A percentile compares a stretch with the other conserved stretches of the same genome.
Conservation (phyloP, 208 protist species). For the Trypanosoma brucei region DNA sequence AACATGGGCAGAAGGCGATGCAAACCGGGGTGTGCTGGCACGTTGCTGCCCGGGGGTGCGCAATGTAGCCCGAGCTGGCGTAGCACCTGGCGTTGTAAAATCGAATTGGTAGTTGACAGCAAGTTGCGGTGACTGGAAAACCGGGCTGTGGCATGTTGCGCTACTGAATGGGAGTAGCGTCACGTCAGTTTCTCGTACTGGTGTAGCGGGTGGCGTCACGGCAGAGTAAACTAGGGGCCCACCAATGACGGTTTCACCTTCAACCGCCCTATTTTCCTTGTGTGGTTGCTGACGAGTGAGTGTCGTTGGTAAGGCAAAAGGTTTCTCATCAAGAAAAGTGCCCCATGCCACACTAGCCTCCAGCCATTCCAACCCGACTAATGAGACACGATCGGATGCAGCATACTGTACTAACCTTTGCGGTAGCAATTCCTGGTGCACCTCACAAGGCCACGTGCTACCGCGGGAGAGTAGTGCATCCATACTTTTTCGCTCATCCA, state of each 20-base stretch:
- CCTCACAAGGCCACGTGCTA: constrained; percentile 7
- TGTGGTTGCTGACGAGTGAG: not conserved
- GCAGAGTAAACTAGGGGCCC: not conserved
- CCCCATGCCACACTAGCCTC: constrained; percentile 52
- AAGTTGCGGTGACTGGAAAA: constrained; percentile 1
- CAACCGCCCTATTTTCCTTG: not conserved
- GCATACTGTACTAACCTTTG: constrained; percentile 6
- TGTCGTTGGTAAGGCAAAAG: constrained; percentile 2
- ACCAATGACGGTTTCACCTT: not conserved
- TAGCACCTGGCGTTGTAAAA: constrained; percentile 19
- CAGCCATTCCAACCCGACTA: constrained; percentile 49
- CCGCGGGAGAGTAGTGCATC: constrained; percentile 7
- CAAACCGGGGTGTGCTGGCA: constrained; percentile 3
- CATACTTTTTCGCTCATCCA: not conserved
- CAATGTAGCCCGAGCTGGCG: constrained; percentile 11
- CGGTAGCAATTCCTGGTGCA: constrained; percentile 7
- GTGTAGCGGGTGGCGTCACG: not conserved
- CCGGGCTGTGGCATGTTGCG: not conserved
- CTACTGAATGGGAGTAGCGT: constrained; percentile 16
- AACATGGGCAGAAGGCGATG: constrained; percentile 5
- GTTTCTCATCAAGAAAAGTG: constrained; percentile 55
- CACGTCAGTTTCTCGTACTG: constrained; percentile 1
- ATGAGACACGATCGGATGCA: constrained; percentile 26
- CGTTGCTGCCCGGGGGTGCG: constrained; percentile 15
- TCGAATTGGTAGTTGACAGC: constrained; percentile 18